Conservation (phyloP, 2,329 filamentous ascomycete species). For the Ophiosphaerella korrae region DNA sequence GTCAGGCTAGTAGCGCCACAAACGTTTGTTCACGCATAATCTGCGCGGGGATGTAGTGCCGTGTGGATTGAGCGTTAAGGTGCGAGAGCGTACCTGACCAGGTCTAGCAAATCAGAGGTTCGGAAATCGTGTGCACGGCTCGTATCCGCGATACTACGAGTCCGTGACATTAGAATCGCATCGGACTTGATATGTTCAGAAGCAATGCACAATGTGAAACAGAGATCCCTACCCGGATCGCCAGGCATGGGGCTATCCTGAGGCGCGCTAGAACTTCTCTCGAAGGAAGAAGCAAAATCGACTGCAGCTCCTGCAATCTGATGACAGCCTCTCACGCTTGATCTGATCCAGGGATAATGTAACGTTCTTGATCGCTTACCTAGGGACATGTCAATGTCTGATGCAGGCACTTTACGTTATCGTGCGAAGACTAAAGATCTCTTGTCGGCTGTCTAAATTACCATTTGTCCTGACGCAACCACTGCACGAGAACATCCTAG, state of each 20-base stretch:
- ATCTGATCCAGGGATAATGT: background rate
- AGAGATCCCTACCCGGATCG: too few relatives aligned
- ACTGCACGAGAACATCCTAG: constrained; percentile 19
- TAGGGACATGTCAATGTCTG: too few relatives aligned
- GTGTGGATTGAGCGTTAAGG: constrained; percentile 1
- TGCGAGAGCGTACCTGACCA: background rate
- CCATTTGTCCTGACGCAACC: constrained; percentile 20
- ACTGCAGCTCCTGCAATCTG: constrained; percentile 14
- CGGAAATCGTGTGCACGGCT: constrained; percentile 2
- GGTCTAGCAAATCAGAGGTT: background rate
- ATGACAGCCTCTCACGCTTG: background rate
- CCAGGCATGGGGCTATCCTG: background rate
- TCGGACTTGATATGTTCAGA: background rate
- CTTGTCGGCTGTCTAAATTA: constrained; percentile 4
- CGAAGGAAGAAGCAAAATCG: constrained; percentile 18
- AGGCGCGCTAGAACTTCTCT: constrained; percentile 24
- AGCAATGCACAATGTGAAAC: background rate
- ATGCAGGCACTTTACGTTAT: background rate
- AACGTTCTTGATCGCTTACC: background rate
- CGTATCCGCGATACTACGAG: background rate
- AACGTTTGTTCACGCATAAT: constrained; percentile 12
- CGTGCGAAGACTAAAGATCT: constrained; percentile 1
- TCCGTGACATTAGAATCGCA: constrained; percentile 2
- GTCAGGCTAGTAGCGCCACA: constrained; percentile 17
- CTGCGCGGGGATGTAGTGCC: constrained; percentile 15